A percentile compares a stretch with the other conserved stretches of the same genome.
Conservation (phyloP, 805 yeast species). For the Tetrapisispora arboricola region DNA sequence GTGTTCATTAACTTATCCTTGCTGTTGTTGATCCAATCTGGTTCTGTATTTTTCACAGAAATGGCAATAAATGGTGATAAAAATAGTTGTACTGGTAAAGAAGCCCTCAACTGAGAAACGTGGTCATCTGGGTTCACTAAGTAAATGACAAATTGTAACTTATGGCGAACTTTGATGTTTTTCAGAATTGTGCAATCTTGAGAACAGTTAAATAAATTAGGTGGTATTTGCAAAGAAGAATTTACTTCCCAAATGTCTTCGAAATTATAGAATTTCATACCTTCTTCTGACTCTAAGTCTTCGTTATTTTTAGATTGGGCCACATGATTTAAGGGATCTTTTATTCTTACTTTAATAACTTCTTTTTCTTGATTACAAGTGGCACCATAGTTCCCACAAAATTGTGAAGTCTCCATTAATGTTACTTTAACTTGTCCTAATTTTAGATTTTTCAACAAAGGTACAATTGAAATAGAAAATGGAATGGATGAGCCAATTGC, state of each 20-base stretch:
- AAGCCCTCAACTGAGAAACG: constrained; percentile 81
- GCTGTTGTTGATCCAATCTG: not conserved
- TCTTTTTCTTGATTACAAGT: constrained; percentile 52
- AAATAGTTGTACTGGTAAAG: constrained; percentile 69
- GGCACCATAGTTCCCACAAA: constrained; percentile 48
- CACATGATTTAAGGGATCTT: constrained; percentile 25
- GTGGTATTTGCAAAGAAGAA: constrained; percentile 53
- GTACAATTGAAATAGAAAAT: constrained; percentile 60
- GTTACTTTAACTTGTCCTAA: constrained; percentile 62
- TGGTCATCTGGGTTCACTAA: constrained; percentile 86
- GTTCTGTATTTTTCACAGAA: not conserved
- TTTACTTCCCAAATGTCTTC: constrained; percentile 69
- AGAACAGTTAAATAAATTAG: constrained; percentile 61
- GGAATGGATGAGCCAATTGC: constrained; percentile 80
- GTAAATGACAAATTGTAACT: constrained; percentile 69
- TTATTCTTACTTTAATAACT: constrained; percentile 42
- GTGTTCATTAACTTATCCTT: constrained; percentile 15
- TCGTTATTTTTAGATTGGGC: constrained; percentile 15
- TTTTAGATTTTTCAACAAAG: constrained; percentile 68
- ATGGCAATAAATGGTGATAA: constrained; percentile 62
- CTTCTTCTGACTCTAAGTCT: constrained; percentile 7
- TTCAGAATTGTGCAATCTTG: constrained; percentile 75
- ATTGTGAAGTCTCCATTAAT: constrained; percentile 57
- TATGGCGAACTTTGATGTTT: constrained; percentile 77
- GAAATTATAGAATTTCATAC: constrained; percentile 9